Evolutionary conservation across 768 basidiomycete genomes (phyloP).

Genomic region (Hericium alpestre): DNA sequence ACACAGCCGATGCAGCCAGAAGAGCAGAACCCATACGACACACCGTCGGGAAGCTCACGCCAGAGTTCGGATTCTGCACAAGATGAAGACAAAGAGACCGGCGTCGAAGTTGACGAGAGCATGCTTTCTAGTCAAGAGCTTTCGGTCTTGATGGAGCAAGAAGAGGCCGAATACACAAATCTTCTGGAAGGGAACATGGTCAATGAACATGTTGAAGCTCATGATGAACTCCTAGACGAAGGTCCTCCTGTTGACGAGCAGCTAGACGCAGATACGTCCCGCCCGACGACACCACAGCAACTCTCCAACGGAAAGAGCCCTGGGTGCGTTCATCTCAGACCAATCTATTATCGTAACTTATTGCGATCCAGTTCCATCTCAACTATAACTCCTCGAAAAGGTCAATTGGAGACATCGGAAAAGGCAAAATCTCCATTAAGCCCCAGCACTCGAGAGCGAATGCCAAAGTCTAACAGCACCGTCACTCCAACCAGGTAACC

Average conservation of each 20-base stretch:
- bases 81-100: constrained; percentile 11
- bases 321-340: too few relatives aligned
- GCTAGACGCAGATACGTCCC: constrained; percentile 10
- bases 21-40: constrained; percentile 3
- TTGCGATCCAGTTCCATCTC: too few relatives aligned
- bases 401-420: too few relatives aligned
- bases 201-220: constrained; percentile 12
- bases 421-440: too few relatives aligned
- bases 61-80: neutral
- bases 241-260: constrained; percentile 23
- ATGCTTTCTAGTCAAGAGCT: constrained; percentile 43
- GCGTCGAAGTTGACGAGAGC: constrained; percentile 44
- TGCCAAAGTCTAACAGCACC: too few relatives aligned
- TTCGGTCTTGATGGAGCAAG: constrained; percentile 24
- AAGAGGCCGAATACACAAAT: constrained; percentile 14
- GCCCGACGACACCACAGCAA: too few relatives aligned
- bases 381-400: too few relatives aligned
- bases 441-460: too few relatives aligned
- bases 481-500: too few relatives aligned
- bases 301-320: too few relatives aligned
- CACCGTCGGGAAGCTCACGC: neutral
- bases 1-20: neutral
- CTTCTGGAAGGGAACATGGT: constrained; percentile 4
- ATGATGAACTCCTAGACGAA: constrained; percentile 18
- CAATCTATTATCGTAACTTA: too few relatives aligned